These are phyloP conservation scores for Beauveria australis DNA, from an alignment of 2,329 filamentous ascomycete genomes.

Conservation along the genomic window DNA sequence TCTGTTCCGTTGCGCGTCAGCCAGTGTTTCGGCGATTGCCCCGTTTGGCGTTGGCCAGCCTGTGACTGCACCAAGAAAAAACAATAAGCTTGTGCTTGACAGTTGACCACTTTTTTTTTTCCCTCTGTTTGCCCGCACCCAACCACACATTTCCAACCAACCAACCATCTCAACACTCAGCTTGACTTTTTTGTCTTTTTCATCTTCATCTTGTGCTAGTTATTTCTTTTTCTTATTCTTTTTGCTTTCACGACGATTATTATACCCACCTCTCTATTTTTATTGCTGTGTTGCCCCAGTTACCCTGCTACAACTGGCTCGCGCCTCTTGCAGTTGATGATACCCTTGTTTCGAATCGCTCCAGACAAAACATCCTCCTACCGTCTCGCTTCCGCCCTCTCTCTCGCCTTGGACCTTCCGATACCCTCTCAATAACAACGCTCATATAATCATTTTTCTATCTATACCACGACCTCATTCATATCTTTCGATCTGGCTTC, in stretches of 20 bases:
- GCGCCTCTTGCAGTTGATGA: constrained; percentile 3
- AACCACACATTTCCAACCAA: not conserved
- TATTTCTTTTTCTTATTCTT: too few species aligned
- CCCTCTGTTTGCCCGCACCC: not conserved
- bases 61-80: not conserved
- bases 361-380: not conserved
- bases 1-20: not conserved
- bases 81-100: not conserved
- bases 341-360: constrained; percentile 10
- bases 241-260: constrained; percentile 7
- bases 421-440: not conserved
- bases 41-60: not conserved
- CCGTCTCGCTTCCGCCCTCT: not conserved
- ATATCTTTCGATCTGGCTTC: not conserved
- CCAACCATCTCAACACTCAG: not conserved
- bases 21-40: not conserved
- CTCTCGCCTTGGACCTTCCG: not conserved
- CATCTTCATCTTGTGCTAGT: not conserved
- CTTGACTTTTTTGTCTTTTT: not conserved
- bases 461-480: constrained; percentile 2
- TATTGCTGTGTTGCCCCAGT: not conserved
- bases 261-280: not conserved
- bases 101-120: not conserved
- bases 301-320: not conserved
- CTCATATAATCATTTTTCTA: not conserved